Evolutionary conservation across 768 basidiomycete genomes (phyloP), one percentile per base, ranked within the genome.

Genomic region (Lactarius quietus): DNA sequence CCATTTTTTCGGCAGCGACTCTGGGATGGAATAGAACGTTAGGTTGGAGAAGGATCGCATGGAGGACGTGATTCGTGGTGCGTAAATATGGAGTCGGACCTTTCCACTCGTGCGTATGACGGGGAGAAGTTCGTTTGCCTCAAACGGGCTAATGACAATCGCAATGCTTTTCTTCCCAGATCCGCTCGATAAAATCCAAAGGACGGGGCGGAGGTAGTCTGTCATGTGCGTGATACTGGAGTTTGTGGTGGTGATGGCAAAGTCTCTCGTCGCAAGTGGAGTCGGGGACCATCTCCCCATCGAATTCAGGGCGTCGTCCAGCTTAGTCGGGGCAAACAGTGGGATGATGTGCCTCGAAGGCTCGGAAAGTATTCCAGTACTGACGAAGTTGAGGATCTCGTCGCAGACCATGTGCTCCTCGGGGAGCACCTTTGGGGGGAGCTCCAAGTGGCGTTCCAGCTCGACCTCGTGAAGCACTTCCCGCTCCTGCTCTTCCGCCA

Each of bases 171-270:
- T 5, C 51, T 43, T 62, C 57, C 52, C 65, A 18, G 4, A 26
- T 26, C 48, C 48, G n/a, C 48, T 48, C 4, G 48, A 48, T 26
- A 48, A 6, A 26, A 48, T 45, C 65, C 65, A 66, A 20, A 57
- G 57, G 39, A 66, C 20, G 3, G 64, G 66, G 12, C 66, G 66
- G 9, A 67, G 56, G 29, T 68, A 66, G 28, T 68, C 67, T 1
- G 39, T 55, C 10, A 68, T 8, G 29, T 10, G 0, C 6, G 0
- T 3, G 31, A 55, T 1, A 33, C 17, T 20, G 54, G 54, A 28
- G 6, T 4, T 12, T 36, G 10, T n/a, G 3, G 48, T 48, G 14
- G 48, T 48, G 48, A 15, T 14, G 26, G 14, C 14, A 26, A 48
- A 48, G 26, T 48, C 48, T 15, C 5, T 48, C 2, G 48, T 48